Evolutionary conservation across 108 stramenopile genomes (phyloP).

Genomic region (Ochromonas danica): DNA sequence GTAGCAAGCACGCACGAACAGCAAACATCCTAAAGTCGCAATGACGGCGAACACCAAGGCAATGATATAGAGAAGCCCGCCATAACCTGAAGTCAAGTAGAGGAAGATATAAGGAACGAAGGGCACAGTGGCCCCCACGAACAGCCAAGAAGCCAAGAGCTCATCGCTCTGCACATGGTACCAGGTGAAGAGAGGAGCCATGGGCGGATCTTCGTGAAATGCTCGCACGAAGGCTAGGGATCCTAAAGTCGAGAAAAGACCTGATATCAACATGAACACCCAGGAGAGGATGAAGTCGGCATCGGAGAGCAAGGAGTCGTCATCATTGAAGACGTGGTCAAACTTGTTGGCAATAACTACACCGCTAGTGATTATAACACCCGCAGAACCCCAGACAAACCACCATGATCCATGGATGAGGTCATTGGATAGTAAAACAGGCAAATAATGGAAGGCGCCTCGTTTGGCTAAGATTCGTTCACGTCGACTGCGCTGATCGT

Average conservation of each 20-base stretch:
- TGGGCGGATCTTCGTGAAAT: conserved; percentile 18
- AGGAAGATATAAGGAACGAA: neutral
- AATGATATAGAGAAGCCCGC: neutral
- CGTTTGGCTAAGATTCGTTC: neutral
- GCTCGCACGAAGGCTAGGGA: conserved; percentile 4
- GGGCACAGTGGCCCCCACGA: neutral
- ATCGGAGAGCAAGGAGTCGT: neutral
- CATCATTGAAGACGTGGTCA: neutral
- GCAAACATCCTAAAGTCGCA: neutral
- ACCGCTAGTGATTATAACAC: neutral
- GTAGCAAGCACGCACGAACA: conserved; percentile 5
- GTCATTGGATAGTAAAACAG: neutral
- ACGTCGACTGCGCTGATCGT: neutral
- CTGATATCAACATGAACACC: conserved; percentile 1
- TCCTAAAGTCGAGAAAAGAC: conserved; percentile 19
- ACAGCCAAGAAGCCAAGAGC: conserved; percentile 4
- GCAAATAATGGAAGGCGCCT: neutral
- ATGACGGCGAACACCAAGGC: neutral
- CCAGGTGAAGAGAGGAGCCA: neutral
- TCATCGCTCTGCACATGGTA: neutral
- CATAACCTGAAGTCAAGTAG: neutral
- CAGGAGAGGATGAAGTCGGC: neutral
- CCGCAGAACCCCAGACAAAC: neutral
- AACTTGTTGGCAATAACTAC: neutral
- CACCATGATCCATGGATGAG: conserved; percentile 18